phyloP scores from a whole-genome alignment of 805 yeast species.

The Spathaspora girioi region DNA sequence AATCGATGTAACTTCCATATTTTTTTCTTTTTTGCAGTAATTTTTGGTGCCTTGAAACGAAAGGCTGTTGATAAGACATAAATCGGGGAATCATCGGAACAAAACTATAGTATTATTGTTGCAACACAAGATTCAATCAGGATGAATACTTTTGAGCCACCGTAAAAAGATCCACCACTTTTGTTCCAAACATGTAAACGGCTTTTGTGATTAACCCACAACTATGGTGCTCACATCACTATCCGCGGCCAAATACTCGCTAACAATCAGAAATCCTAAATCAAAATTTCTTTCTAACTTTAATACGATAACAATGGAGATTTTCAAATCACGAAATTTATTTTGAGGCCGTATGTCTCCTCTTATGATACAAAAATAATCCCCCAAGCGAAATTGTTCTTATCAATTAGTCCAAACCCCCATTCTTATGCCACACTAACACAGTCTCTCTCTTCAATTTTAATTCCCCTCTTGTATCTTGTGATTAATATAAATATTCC shows the following conservation, averaged over 20 bases:
- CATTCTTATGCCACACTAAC: not conserved
- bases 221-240: not conserved
- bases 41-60: not conserved
- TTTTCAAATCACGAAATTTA: not conserved
- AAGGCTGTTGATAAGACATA: not conserved
- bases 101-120: not conserved
- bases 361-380: not conserved
- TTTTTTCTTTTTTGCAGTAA: not conserved
- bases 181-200: not conserved
- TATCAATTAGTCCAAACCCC: not conserved
- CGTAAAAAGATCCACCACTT: not conserved
- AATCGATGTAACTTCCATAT: not conserved
- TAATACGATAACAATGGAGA: not conserved
- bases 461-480: not conserved
- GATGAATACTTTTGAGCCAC: not conserved
- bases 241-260: not conserved
- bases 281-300: not conserved
- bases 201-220: not conserved
- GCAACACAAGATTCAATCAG: not conserved
- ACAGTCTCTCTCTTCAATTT: not conserved
- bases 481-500: not conserved
- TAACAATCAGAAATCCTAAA: not conserved
- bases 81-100: not conserved
- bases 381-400: not conserved
- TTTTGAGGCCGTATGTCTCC: not conserved